Base-by-base conservation (phyloP, 176 grass and related monocot species). In the Aegilops sharonensis region DNA sequence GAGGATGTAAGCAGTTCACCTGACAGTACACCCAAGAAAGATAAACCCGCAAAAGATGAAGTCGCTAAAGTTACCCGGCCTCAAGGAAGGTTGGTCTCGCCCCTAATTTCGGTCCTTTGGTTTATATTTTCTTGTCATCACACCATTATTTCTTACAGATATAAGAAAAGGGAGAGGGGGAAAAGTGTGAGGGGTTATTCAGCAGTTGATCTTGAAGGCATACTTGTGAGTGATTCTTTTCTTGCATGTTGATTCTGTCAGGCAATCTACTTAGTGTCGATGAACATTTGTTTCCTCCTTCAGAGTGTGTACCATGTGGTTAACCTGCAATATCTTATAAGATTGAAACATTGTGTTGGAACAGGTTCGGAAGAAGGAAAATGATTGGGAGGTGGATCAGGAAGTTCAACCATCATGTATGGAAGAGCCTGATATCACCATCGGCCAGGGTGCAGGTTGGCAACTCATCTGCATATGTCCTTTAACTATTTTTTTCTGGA, bases 181-280 rank as follows among this genome's bases (percentile, higher is more conserved):
- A 94, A 98, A 86, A 92, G 88, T 84, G 93, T 96, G 72, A 90
- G 67, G 39, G 72, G 66, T 47, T 98, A 98, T 79, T 92, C 97
- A 88, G 88, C 87, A 89, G 78, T 83, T 76, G 97, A 98, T 94
- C 97, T 98, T 91, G 84, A 98, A 92, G 97, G 97, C 80, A 98
- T 98, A 89, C 88, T 98, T 78, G 97, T 93, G 64, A 92, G 86
- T 71, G 24, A 31, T 62, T 86, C 5, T 48, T 25, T 75, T 76
- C 85, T 64, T 79, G 29, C 11, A 9, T 75, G 34, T 74, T 3
- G 35, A 21, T 82, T 84, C 57, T 27, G 45, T 62, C 43, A 24
- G 20, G 17, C 21, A 63, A 80, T 79, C 2, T 87, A 37, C 48
- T 14, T 71, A 64, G 31, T 3, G 2, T 79, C 4, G 4, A 47